These are phyloP conservation scores for Botryosphaeria agaves DNA, from an alignment of 2,329 filamentous ascomycete species.

Conservation along the genomic window DNA sequence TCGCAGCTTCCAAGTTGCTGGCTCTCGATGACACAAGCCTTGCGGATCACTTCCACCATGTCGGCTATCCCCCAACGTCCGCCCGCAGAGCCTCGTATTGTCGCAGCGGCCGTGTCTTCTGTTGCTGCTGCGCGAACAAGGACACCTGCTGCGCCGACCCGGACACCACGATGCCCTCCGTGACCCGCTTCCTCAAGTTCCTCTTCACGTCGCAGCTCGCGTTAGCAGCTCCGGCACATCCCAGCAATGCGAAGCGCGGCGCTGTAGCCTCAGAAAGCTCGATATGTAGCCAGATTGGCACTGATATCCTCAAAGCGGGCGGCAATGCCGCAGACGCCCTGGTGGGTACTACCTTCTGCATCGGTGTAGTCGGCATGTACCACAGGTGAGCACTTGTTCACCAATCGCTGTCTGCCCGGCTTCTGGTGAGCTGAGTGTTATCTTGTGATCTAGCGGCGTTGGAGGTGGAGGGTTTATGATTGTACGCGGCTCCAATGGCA, in stretches of 20 bases:
- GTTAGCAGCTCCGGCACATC: slow-evolving; percentile 1
- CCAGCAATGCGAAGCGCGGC: slow-evolving; percentile 12
- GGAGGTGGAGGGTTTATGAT: slow-evolving; percentile 87
- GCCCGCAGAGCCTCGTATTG: too few species aligned
- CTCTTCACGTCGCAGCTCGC: slow-evolving; percentile 1
- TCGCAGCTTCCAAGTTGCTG: too few species aligned
- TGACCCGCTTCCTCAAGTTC: background rate
- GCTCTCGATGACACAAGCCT: too few species aligned
- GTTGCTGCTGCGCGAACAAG: too few species aligned
- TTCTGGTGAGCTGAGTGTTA: slow-evolving; percentile 9
- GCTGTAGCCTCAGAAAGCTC: slow-evolving; percentile 28
- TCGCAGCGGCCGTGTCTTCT: too few species aligned
- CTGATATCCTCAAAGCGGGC: slow-evolving; percentile 24
- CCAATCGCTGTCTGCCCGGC: slow-evolving; percentile 1
- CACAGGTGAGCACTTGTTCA: too few species aligned
- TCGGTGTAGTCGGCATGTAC: slow-evolving; percentile 32
- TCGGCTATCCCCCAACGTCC: too few species aligned
- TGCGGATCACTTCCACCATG: too few species aligned
- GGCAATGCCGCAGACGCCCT: slow-evolving; percentile 35
- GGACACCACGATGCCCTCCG: background rate
- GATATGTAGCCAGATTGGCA: slow-evolving; percentile 29
- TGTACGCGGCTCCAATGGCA: slow-evolving; percentile 53
- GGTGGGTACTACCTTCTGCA: slow-evolving; percentile 28
- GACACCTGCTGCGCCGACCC: too few species aligned
- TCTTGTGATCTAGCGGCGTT: too few species aligned